phyloP scores from a whole-genome alignment of 1,139 yeast genomes.

The Yamadazyma jaroonii region DNA sequence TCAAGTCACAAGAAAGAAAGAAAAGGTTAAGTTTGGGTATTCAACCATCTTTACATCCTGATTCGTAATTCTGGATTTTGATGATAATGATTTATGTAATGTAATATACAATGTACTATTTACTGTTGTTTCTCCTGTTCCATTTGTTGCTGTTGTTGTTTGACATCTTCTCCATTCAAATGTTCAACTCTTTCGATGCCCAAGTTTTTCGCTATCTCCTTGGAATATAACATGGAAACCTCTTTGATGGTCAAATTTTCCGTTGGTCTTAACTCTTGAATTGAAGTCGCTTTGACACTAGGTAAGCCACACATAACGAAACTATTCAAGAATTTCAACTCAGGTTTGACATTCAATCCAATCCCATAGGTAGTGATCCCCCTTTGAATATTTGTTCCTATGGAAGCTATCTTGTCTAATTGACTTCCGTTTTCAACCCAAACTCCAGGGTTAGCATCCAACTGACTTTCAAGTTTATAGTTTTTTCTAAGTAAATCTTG shows the following conservation, averaged over 20 bases:
- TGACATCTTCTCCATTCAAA: slow-evolving; percentile 28
- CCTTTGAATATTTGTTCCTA: slow-evolving; percentile 84
- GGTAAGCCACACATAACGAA: slow-evolving; percentile 87
- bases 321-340: slow-evolving; percentile 64
- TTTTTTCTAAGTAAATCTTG: slow-evolving; percentile 48
- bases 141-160: slow-evolving; percentile 2
- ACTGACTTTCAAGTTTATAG: slow-evolving; percentile 41
- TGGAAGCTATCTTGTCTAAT: slow-evolving; percentile 73
- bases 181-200: slow-evolving; percentile 48
- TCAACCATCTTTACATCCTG: slow-evolving; percentile 15
- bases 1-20: slow-evolving; percentile 19
- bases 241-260: slow-evolving; percentile 29
- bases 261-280: slow-evolving; percentile 22
- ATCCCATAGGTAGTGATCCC: slow-evolving; percentile 89
- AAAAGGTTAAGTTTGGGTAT: slow-evolving; percentile 17
- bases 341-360: slow-evolving; percentile 75
- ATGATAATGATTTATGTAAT: background rate
- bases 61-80: background rate
- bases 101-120: background rate
- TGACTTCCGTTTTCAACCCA: slow-evolving; percentile 55
- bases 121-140: background rate
- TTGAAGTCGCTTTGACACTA: slow-evolving; percentile 44
- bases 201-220: slow-evolving; percentile 48
- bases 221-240: slow-evolving; percentile 51
- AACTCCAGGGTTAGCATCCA: slow-evolving; percentile 79